A percentile compares a stretch with the other conserved stretches of the same genome.
These are phyloP conservation scores for Trametopsis cervina DNA, from an alignment of 768 basidiomycete genomes.

Conservation along the genomic window DNA sequence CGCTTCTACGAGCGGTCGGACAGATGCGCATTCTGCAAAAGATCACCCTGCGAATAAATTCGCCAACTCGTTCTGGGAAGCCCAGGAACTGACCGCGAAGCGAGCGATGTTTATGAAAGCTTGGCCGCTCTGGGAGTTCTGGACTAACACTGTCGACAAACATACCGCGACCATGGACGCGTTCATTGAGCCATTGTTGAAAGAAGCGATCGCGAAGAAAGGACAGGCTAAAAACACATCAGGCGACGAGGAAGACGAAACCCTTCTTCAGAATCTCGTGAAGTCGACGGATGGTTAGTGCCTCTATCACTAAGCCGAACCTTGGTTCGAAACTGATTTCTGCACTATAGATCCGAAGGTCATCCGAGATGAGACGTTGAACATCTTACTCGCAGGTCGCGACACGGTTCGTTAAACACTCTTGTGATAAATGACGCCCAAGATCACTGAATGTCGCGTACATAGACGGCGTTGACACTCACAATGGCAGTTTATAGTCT, in stretches of 20 bases:
- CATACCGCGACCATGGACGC: slow-evolving; percentile 41
- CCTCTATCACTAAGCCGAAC: too few relatives aligned
- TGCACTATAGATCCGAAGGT: slow-evolving; percentile 34
- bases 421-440: neutral
- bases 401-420: slow-evolving; percentile 34
- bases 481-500: slow-evolving; percentile 52
- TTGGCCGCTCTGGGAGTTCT: slow-evolving; percentile 51
- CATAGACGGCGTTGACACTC: slow-evolving; percentile 36
- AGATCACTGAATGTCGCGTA: too few relatives aligned
- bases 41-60: slow-evolving; percentile 27
- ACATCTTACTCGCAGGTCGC: slow-evolving; percentile 49
- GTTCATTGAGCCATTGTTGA: slow-evolving; percentile 48
- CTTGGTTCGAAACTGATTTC: too few relatives aligned
- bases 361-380: slow-evolving; percentile 47
- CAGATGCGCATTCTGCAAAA: neutral
- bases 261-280: slow-evolving; percentile 19
- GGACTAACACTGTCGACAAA: slow-evolving; percentile 37
- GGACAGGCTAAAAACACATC: slow-evolving; percentile 26
- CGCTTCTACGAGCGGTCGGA: slow-evolving; percentile 17
- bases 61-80: slow-evolving; percentile 41
- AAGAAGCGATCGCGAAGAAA: slow-evolving; percentile 35
- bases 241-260: slow-evolving; percentile 14
- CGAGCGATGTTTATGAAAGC: slow-evolving; percentile 34
- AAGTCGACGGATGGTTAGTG: slow-evolving; percentile 15
- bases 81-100: slow-evolving; percentile 34